Conservation (phyloP, 345 rosid species). For the Zanthoxylum bungeanum region DNA sequence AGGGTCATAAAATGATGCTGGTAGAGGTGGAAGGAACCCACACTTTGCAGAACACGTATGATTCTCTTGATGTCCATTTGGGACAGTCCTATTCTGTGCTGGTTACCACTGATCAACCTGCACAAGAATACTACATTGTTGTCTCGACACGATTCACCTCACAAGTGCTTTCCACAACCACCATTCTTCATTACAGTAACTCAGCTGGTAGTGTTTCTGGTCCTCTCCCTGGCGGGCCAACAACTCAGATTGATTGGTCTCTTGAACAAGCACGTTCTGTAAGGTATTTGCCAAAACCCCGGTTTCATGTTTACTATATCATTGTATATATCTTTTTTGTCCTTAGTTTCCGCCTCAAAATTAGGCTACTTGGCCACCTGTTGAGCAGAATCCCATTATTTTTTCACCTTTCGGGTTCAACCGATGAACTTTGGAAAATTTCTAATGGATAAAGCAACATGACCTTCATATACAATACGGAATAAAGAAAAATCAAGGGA, state of each 20-base stretch:
- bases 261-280: slow-evolving; percentile 65
- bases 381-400: not conserved
- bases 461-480: not conserved
- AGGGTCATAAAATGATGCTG: slow-evolving; percentile 71
- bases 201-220: slow-evolving; percentile 55
- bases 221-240: slow-evolving; percentile 64
- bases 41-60: slow-evolving; percentile 60
- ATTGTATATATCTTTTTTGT: not conserved
- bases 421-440: not conserved
- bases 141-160: slow-evolving; percentile 67
- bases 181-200: slow-evolving; percentile 67
- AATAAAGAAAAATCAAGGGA: no score
- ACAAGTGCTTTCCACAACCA: slow-evolving; percentile 46
- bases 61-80: slow-evolving; percentile 63
- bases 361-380: not conserved
- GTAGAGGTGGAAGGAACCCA: slow-evolving; percentile 85
- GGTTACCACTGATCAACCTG: slow-evolving; percentile 69
- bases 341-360: not conserved
- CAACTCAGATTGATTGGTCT: slow-evolving; percentile 74
- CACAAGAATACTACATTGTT: slow-evolving; percentile 60
- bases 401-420: not conserved
- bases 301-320: not conserved
- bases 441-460: not conserved
- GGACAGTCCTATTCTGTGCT: slow-evolving; percentile 75
- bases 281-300: slow-evolving; percentile 33